phyloP scores from a whole-genome alignment of 1,284 basidiomycete species.

The Moesziomyces aphidis region DNA sequence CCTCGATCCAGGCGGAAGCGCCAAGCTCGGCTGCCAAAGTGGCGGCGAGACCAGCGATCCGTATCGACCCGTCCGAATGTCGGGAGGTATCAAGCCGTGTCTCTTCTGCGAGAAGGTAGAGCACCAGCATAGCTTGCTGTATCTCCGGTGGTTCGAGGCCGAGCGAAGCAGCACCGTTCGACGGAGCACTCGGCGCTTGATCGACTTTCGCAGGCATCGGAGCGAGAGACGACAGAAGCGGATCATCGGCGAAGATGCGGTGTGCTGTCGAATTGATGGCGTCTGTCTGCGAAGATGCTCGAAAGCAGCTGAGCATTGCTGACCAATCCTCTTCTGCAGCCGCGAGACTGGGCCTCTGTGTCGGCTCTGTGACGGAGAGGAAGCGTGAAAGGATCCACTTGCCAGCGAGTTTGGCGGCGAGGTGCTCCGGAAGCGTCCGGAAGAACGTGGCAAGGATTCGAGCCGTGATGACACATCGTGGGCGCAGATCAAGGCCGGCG shows the following conservation, averaged over 20 bases:
- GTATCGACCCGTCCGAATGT: not conserved
- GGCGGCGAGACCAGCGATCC: conserved; percentile 4
- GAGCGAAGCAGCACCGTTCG: not conserved
- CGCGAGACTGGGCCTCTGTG: conserved; percentile 3
- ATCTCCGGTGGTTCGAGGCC: conserved; percentile 8
- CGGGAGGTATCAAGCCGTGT: conserved; percentile 27
- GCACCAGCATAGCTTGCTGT: conserved; percentile 6
- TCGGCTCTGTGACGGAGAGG: not conserved
- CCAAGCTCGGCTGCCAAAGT: conserved; percentile 1
- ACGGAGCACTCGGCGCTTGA: not conserved
- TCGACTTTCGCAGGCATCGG: not conserved
- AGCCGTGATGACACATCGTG: conserved; percentile 13
- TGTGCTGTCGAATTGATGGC: not conserved
- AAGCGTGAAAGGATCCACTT: conserved; percentile 27
- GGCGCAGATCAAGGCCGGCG: conserved; percentile 16
- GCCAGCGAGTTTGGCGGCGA: conserved; percentile 13
- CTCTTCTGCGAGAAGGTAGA: conserved; percentile 56
- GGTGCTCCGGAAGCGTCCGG: conserved; percentile 7
- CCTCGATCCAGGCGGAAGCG: conserved; percentile 13
- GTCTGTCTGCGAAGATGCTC: not conserved
- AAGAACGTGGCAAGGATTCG: conserved; percentile 11
- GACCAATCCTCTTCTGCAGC: conserved; percentile 21
- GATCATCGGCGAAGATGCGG: conserved; percentile 16
- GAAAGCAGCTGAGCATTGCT: conserved; percentile 6
- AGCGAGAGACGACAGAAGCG: conserved; percentile 15